A percentile compares a stretch with the other conserved stretches of the same genome.
Conservation (phyloP, 768 basidiomycete species). For the Fomitopsis pulvina region DNA sequence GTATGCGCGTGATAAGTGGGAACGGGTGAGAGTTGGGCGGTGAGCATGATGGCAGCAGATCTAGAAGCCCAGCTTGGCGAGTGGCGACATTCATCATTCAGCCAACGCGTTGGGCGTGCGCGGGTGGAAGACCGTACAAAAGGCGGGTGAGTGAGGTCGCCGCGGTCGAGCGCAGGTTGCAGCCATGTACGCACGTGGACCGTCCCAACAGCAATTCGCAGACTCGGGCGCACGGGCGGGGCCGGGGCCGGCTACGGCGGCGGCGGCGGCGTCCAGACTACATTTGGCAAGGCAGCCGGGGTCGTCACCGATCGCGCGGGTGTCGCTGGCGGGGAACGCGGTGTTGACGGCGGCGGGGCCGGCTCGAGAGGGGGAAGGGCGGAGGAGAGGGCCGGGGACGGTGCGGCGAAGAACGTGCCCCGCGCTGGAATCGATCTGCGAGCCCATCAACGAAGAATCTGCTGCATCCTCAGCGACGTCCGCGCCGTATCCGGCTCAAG, state of each 20-base stretch:
- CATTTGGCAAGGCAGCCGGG: background rate
- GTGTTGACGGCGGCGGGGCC: constrained; percentile 2
- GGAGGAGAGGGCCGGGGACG: background rate
- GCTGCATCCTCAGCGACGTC: background rate
- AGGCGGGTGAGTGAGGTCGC: background rate
- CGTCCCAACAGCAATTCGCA: background rate
- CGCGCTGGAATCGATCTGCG: constrained; percentile 26
- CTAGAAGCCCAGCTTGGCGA: background rate
- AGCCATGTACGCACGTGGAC: constrained; percentile 16
- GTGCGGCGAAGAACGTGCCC: constrained; percentile 3
- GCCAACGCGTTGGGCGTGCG: background rate
- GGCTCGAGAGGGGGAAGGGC: background rate
- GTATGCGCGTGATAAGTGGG: background rate
- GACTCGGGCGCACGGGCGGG: background rate
- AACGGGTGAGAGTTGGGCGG: background rate
- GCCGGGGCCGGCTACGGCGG: background rate
- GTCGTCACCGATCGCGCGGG: constrained; percentile 10
- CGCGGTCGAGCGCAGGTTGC: background rate
- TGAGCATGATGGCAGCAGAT: background rate
- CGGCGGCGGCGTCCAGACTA: background rate
- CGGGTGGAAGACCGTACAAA: background rate
- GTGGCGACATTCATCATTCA: background rate
- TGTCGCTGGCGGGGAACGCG: constrained; percentile 8
- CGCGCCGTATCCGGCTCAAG: constrained; percentile 10
- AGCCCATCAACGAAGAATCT: constrained; percentile 45